These are phyloP conservation scores for Fusarium anthophilum DNA, from an alignment of 2,329 filamentous ascomycete genomes.

Conservation along the genomic window DNA sequence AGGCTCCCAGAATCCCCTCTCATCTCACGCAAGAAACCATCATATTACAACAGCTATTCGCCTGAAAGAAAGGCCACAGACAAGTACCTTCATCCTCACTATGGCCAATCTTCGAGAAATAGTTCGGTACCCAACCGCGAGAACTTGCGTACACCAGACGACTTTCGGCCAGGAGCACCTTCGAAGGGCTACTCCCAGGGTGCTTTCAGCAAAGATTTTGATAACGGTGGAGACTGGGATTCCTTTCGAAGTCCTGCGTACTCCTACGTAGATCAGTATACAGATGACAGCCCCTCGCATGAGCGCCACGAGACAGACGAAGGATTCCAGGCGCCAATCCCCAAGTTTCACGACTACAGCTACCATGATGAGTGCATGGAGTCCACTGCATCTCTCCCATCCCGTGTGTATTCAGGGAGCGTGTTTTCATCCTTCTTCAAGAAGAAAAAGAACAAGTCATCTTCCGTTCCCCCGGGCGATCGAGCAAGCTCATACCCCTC, in stretches of 20 bases:
- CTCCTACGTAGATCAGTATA: background rate
- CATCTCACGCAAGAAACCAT: constrained; percentile 10
- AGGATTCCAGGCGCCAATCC: background rate
- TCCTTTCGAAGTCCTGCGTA: constrained; percentile 8
- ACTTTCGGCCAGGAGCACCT: constrained; percentile 4
- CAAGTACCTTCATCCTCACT: constrained; percentile 17
- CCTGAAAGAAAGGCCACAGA: background rate
- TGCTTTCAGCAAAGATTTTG: constrained; percentile 38
- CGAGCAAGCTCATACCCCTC: constrained; percentile 3
- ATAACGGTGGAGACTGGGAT: constrained; percentile 9
- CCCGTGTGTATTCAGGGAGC: constrained; percentile 24
- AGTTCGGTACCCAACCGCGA: background rate
- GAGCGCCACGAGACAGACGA: constrained; percentile 1
- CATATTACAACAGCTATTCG: background rate
- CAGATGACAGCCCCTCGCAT: background rate
- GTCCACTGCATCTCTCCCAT: constrained; percentile 23
- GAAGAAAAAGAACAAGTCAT: constrained; percentile 20
- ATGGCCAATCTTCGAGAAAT: background rate
- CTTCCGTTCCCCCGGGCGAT: background rate
- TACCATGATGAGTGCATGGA: constrained; percentile 6
- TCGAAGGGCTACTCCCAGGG: constrained; percentile 35
- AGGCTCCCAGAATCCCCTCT: constrained; percentile 25
- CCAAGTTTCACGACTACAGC: background rate
- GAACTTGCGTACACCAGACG: constrained; percentile 9
- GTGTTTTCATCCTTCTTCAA: constrained; percentile 39